Conservation (phyloP, 768 basidiomycete species). For the Psilocybe subaeruginosa region DNA sequence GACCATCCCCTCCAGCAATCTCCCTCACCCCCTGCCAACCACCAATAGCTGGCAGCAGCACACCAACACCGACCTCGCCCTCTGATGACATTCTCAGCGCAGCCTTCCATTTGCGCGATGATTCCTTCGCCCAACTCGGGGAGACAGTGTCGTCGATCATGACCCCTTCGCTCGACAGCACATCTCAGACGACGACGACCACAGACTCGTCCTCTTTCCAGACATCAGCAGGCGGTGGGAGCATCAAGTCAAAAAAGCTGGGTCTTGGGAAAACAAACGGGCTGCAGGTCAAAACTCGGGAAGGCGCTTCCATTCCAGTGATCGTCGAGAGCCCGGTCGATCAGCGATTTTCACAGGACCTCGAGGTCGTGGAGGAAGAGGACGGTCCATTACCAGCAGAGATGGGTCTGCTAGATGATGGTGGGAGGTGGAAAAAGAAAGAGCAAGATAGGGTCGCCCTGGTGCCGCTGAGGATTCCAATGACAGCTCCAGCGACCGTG, state of each 20-base stretch:
- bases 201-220: conserved; percentile 24
- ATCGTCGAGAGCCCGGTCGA: conserved; percentile 43
- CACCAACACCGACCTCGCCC: neutral
- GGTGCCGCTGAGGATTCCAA: neutral
- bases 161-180: conserved; percentile 31
- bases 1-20: conserved; percentile 17
- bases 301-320: conserved; percentile 26
- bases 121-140: conserved; percentile 19
- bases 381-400: neutral
- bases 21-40: conserved; percentile 14
- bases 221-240: conserved; percentile 14
- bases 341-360: conserved; percentile 20
- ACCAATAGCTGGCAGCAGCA: too few relatives aligned
- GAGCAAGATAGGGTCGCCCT: neutral
- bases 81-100: conserved; percentile 11
- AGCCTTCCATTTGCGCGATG: conserved; percentile 14
- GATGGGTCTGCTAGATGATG: neutral
- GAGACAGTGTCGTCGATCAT: conserved; percentile 23
- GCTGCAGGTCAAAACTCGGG: conserved; percentile 23
- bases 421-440: neutral
- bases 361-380: neutral
- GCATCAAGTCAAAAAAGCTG: neutral
- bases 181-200: conserved; percentile 23
- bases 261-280: conserved; percentile 20
- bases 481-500: neutral